These are phyloP conservation scores for Penicillium sp. DNA, from an alignment of 2,329 filamentous ascomycete species.

Conservation along the genomic window DNA sequence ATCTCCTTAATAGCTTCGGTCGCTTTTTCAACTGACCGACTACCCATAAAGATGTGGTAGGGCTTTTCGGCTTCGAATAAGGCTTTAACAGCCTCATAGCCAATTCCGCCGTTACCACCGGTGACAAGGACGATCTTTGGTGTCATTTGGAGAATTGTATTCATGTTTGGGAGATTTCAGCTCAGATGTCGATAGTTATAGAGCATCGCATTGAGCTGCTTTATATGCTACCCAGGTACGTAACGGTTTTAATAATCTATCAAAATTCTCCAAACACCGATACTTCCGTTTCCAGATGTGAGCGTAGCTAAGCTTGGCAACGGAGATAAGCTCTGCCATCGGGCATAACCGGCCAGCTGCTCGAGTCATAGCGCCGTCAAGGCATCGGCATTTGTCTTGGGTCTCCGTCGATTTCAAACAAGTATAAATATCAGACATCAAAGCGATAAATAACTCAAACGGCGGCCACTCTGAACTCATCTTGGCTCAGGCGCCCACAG, in stretches of 20 bases:
- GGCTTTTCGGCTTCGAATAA: constrained; percentile 4
- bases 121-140: constrained; percentile 8
- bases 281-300: neutral
- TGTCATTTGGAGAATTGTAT: neutral
- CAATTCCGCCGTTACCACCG: constrained; percentile 15
- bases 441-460: no score
- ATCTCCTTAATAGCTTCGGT: constrained; percentile 2
- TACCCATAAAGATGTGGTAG: constrained; percentile 11
- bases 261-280: constrained; percentile 7
- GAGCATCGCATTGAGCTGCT: neutral
- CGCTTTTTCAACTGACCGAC: constrained; percentile 8
- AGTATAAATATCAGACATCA: no score
- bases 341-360: neutral
- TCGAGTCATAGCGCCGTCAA: neutral
- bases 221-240: neutral
- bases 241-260: neutral
- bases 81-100: constrained; percentile 17
- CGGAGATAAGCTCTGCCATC: constrained; percentile 3
- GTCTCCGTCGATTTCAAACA: no score
- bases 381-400: no score
- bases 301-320: neutral
- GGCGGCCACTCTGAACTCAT: no score
- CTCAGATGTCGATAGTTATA: neutral
- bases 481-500: no score
- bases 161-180: neutral